Evolutionary conservation across 1,139 yeast genomes (phyloP).

Genomic region (Nadsonia commutata): DNA sequence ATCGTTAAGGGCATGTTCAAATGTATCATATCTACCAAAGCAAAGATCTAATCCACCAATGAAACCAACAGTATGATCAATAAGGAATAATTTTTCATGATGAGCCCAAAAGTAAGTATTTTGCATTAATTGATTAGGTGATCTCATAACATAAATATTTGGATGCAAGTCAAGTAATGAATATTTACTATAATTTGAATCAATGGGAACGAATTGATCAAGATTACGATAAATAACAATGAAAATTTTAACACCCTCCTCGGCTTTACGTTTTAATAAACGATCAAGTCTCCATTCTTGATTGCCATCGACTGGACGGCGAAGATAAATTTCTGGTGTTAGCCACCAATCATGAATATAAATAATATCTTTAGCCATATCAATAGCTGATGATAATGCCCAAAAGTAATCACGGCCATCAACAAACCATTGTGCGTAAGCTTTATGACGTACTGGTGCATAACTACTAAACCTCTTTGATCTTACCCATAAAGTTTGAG

Average conservation of each 20-base stretch:
- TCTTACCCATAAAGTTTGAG: slow-evolving; percentile 55
- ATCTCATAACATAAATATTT: slow-evolving; percentile 79
- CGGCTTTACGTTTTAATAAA: slow-evolving; percentile 75
- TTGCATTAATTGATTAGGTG: slow-evolving; percentile 90
- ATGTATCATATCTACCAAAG: slow-evolving; percentile 91
- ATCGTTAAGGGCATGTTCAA: slow-evolving; percentile 83
- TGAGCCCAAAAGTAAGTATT: slow-evolving; percentile 98
- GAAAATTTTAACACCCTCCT: slow-evolving; percentile 86
- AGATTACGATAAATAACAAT: slow-evolving; percentile 92
- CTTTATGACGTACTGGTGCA: slow-evolving; percentile 78
- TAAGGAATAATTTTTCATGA: slow-evolving; percentile 80
- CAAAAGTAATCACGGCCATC: slow-evolving; percentile 94
- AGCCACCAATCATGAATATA: slow-evolving; percentile 99
- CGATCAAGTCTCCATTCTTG: slow-evolving; percentile 91
- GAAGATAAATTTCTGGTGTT: slow-evolving; percentile 79
- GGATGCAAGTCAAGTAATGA: slow-evolving; percentile 74
- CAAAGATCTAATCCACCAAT: slow-evolving; percentile 94
- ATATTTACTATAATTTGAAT: slow-evolving; percentile 87
- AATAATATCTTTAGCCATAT: slow-evolving; percentile 86
- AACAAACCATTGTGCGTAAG: slow-evolving; percentile 92
- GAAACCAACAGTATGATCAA: slow-evolving; percentile 82
- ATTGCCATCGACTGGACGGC: slow-evolving; percentile 91
- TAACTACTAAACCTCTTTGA: slow-evolving; percentile 71
- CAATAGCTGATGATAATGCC: slow-evolving; percentile 87
- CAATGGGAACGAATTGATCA: slow-evolving; percentile 85